These are phyloP conservation scores for Aspergillus sp. DNA, from an alignment of 2,329 filamentous ascomycete species.

Conservation along the genomic window DNA sequence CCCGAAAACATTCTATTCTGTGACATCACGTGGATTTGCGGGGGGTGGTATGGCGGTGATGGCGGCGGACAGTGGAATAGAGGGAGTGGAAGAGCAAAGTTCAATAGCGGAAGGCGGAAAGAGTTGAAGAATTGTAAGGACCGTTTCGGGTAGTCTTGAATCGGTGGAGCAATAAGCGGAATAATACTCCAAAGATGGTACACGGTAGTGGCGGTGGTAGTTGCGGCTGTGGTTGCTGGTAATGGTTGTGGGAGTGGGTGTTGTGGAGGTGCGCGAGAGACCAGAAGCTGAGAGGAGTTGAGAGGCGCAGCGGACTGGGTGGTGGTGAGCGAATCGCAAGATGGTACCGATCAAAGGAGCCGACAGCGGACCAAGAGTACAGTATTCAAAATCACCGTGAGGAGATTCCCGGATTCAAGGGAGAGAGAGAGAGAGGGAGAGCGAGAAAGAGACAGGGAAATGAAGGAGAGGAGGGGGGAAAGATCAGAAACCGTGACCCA, in stretches of 20 bases:
- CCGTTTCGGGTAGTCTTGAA: conserved; percentile 46
- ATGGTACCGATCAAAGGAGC: conserved; percentile 20
- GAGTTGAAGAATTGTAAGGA: conserved; percentile 36
- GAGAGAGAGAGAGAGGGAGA: not conserved
- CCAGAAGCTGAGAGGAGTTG: conserved; percentile 19
- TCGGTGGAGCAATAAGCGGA: conserved; percentile 26
- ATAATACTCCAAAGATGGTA: not conserved
- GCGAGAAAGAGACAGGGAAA: not conserved
- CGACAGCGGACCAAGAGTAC: conserved; percentile 14
- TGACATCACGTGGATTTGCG: conserved; percentile 57
- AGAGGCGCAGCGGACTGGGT: conserved; percentile 14
- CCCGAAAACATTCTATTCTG: conserved; percentile 80
- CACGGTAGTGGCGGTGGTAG: not conserved
- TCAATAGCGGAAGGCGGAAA: conserved; percentile 40
- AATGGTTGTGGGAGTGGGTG: not conserved
- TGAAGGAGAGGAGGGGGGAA: conserved; percentile 7
- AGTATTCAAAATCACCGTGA: conserved; percentile 3
- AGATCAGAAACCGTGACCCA: not conserved
- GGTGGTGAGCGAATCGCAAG: conserved; percentile 15
- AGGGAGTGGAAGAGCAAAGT: conserved; percentile 35
- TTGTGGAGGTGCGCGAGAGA: conserved; percentile 23
- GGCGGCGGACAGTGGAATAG: conserved; percentile 26
- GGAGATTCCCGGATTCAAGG: conserved; percentile 6
- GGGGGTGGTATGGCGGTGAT: conserved; percentile 10
- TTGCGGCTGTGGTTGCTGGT: not conserved